phyloP scores from a whole-genome alignment of 2,329 filamentous ascomycete species.

The Cyphellophora attinorum region DNA sequence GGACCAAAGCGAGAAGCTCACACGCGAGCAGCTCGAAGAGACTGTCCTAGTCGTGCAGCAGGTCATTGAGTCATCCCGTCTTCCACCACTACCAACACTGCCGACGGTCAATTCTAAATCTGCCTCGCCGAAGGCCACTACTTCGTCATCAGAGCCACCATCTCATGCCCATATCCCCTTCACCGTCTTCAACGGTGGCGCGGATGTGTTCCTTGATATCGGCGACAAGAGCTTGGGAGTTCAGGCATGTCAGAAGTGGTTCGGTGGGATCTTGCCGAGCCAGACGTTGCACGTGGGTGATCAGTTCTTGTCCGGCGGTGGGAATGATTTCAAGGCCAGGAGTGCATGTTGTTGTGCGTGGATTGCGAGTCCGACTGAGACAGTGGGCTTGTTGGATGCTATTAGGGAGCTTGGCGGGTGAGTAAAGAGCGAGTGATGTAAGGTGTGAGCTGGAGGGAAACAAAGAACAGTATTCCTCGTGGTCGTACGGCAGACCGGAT shows the following conservation, averaged over 20 bases:
- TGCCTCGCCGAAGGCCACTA: background rate
- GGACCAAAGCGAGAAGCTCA: conserved; percentile 53
- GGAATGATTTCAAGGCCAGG: conserved; percentile 94
- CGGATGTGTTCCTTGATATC: conserved; percentile 97
- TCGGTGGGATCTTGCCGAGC: conserved; percentile 49
- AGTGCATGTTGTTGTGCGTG: conserved; percentile 90
- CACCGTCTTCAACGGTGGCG: conserved; percentile 95
- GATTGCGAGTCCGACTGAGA: conserved; percentile 90
- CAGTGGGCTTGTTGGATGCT: conserved; percentile 81
- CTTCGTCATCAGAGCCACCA: conserved; percentile 2
- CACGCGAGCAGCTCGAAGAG: conserved; percentile 85
- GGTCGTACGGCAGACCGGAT: too few species aligned
- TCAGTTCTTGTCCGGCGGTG: conserved; percentile 88
- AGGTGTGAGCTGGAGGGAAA: too few species aligned
- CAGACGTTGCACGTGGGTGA: conserved; percentile 89
- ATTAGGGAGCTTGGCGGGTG: conserved; percentile 10
- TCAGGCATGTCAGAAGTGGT: conserved; percentile 81
- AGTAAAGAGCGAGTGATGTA: too few species aligned
- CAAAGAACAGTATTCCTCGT: too few species aligned
- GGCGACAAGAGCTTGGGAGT: conserved; percentile 98
- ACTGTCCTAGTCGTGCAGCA: conserved; percentile 92
- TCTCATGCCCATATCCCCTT: conserved; percentile 55
- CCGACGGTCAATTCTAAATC: background rate
- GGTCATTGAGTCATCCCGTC: conserved; percentile 70
- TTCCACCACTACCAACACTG: conserved; percentile 37